Base-by-base conservation (phyloP, 495 filamentous ascomycete species). In the Neurospora sp. region DNA sequence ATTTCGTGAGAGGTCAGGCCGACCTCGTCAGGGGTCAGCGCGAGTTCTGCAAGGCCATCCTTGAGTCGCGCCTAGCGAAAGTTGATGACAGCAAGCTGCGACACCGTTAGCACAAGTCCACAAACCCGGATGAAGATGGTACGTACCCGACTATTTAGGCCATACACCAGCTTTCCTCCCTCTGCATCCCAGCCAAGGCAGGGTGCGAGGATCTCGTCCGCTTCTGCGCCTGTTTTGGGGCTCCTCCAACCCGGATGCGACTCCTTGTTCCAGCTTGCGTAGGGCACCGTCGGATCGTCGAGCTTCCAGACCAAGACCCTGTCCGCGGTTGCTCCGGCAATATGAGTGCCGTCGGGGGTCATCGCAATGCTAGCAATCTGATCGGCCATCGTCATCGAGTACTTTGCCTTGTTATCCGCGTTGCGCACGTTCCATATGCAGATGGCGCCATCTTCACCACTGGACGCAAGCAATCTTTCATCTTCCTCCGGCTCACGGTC, bases 181-280 rank as follows among this genome's bases (percentile, higher is more conserved):
- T 93, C 88, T 0, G 86, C 84, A 82, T 95, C 91, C 93, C 93
- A 97, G 68, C 88, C 87, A 22, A 95, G 78, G 72, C 88, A 89
- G 48, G 89, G 87, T 41, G 82, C 80, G 68, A 83, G 81, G 38
- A 83, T 81, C 40, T 88, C 86, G 12, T 84, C 82, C 1, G 74
- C 14, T 12, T 87, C 85, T 4, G 83, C 77, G 18, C 81, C 83
- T 12, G 83, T 76, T 37, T 80, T 83, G n/a, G 87, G 85, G 53
- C 84, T 87, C 18, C 83, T 78, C 85, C 85, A 87, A 9, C 84
- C 85, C 0, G 81, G 80, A 70, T 88, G 84, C 20, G 82, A 79
- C 5, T 79, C 76, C 70, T 84, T 74, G 68, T 76, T 85, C 90
- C 91, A 94, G 59, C 80, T 87, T 31, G 91, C 91, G 65, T 89